Evolutionary conservation across 2,329 filamentous ascomycete species (phyloP), one percentile per base, ranked within the genome.

Genomic region (Phyllosticta citriasiana): DNA sequence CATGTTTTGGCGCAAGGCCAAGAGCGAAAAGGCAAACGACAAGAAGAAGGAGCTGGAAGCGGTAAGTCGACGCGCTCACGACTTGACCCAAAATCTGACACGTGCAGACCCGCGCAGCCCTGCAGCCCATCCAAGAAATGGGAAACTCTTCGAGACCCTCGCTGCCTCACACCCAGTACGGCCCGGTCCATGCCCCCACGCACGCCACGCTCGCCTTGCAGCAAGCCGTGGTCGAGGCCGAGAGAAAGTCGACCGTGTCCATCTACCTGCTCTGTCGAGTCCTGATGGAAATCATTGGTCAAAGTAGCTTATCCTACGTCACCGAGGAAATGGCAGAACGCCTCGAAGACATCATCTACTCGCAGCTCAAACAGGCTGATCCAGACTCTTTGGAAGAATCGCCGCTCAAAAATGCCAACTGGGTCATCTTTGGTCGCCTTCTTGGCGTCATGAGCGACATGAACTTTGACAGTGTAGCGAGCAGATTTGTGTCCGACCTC

Each of bases 1-100:
- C 73, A 99, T 99, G 90, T 83, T 96, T 33, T 99, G 94, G 94
- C 86, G 94, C 61, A 97, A 97, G 74, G 89, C 85, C 65, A 97
- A 97, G 77, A 96, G 91, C 65, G 93, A 97, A 74, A 86, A 88
- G 24, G 91, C 92, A 27, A 73, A 74, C 53, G 69, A 68, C 30
- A 68, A 71, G 52, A 63, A 61, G 52, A 57, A 62, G 16, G 65
- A 64, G 22, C 57, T 65, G 19, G 54, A 64, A 40, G 47, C 63
- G 53, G 59, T 63, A 63, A 26, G 25, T 40, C 30, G 24, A 35
- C 12, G 27, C 12, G 14, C 16, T 47, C 30, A 14, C 14, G 9
- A 22, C 12, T 10, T 10, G 5, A 19, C 19, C 9, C 7, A 26
- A n/a, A 30, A 30, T 30, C 30, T 72, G 63, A 71, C 40, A 54